Conservation (phyloP, 805 yeast species). For the Candida montana region DNA sequence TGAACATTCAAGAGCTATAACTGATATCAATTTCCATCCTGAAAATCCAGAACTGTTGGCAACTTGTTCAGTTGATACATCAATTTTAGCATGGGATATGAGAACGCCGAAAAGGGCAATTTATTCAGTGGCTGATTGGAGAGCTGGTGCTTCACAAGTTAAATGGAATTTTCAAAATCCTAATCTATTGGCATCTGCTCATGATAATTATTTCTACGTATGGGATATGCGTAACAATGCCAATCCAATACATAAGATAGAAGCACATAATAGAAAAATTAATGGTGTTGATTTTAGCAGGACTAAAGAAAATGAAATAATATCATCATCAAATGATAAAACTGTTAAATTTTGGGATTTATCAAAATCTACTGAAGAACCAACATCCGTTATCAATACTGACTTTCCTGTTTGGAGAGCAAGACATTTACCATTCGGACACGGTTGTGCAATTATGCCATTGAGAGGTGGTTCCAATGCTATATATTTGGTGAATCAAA, state of each 20-base stretch:
- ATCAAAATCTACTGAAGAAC: slow-evolving; percentile 34
- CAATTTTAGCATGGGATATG: slow-evolving; percentile 86
- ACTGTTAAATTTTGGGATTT: slow-evolving; percentile 82
- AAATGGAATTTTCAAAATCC: slow-evolving; percentile 84
- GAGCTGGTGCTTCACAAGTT: slow-evolving; percentile 91
- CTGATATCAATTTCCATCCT: slow-evolving; percentile 92
- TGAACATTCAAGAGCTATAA: slow-evolving; percentile 87
- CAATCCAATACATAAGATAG: slow-evolving; percentile 57
- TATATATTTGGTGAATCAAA: slow-evolving; percentile 30
- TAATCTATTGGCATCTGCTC: slow-evolving; percentile 77
- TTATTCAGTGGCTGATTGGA: slow-evolving; percentile 85
- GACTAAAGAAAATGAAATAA: slow-evolving; percentile 49
- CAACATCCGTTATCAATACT: slow-evolving; percentile 57
- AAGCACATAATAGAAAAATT: slow-evolving; percentile 80
- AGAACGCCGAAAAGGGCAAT: slow-evolving; percentile 73
- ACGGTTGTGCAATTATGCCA: slow-evolving; percentile 86
- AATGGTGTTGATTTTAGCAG: slow-evolving; percentile 85
- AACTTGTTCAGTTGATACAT: slow-evolving; percentile 90
- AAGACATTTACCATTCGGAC: slow-evolving; percentile 83
- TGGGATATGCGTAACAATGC: slow-evolving; percentile 92
- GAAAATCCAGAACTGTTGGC: slow-evolving; percentile 81
- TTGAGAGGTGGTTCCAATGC: slow-evolving; percentile 72
- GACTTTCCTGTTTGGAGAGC: slow-evolving; percentile 89
- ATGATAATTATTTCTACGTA: slow-evolving; percentile 69
- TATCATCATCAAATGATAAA: slow-evolving; percentile 83